Percentiles rank a stretch among this genome's conserved stretches.
Evolutionary conservation across 768 basidiomycete genomes (phyloP).

Genomic region (Macrolepiota fuliginosa): DNA sequence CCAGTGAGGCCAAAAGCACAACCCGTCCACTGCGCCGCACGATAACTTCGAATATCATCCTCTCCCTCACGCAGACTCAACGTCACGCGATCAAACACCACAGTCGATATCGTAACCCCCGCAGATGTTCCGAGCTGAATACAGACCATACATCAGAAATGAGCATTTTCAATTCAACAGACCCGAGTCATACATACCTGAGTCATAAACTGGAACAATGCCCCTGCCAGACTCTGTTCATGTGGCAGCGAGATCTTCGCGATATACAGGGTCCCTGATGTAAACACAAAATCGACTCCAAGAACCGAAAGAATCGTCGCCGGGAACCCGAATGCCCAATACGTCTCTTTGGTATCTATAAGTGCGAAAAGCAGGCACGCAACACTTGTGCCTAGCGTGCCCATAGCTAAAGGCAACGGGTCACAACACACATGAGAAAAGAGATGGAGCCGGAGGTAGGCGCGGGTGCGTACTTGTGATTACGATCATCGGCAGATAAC

Average conservation of each 20-base stretch:
- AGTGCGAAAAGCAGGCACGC: constrained; percentile 69
- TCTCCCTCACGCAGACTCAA: constrained; percentile 24
- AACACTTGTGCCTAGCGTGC: constrained; percentile 54
- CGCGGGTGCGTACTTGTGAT: constrained; percentile 47
- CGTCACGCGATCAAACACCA: constrained; percentile 58
- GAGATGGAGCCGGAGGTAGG: not conserved
- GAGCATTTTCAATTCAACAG: not conserved
- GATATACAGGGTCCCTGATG: constrained; percentile 71
- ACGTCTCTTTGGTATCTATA: constrained; percentile 52
- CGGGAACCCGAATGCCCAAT: constrained; percentile 79
- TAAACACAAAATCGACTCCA: constrained; percentile 77
- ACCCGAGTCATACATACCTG: constrained; percentile 39
- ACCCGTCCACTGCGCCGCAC: constrained; percentile 61
- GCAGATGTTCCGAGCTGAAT: constrained; percentile 63
- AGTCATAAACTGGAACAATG: constrained; percentile 78
- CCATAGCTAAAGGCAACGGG: constrained; percentile 24
- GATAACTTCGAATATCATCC: constrained; percentile 50
- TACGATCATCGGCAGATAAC: constrained; percentile 50
- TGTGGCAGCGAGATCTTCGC: constrained; percentile 63
- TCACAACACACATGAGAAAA: not conserved
- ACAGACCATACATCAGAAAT: not conserved
- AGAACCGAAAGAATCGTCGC: constrained; percentile 62
- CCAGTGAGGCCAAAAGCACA: constrained; percentile 63
- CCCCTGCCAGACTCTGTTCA: constrained; percentile 77
- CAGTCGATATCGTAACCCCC: constrained; percentile 70